Base-by-base conservation (phyloP, 192 early-diverging fungal genomes). In the Coemansia sp. region DNA sequence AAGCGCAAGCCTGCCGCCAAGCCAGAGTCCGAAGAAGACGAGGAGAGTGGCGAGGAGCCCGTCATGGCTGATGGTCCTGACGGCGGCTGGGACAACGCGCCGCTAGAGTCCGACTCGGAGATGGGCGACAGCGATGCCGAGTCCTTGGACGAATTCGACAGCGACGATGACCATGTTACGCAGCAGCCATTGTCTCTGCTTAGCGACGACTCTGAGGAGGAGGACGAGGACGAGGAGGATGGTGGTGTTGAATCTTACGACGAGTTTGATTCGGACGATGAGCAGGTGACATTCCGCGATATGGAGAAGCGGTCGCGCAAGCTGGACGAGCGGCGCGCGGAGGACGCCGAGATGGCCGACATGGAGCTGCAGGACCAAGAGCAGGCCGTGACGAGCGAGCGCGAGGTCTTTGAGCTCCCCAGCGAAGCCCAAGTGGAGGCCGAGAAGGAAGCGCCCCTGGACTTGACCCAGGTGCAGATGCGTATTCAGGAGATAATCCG, bases 401-500 rank as follows among this genome's bases (percentile, higher is more conserved):
- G 74, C 59, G 73, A 69, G 50, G 34, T 73, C 6, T 77, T 84
- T 36, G 34, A 79, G 45, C 82, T 92, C 25, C 88, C 94, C 7
- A 86, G 89, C 25, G 83, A 61, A 3, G 89, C 82, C 21, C 83
- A 91, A 13, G 86, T 91, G 26, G 86, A 83, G 61, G 87, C 89
- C 57, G 85, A 88, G 12, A 81, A 86, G 39, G 83, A 85, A n/a
- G 62, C 74, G 34, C 83, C 85, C 42, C 84, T 85, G 38, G 92
- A 97, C 70, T 69, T 95, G 50, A 65, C 85, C 20, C 72, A 91
- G 20, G 88, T 97, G 47, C 88, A 92, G 43, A 87, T 88, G 41
- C 91, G 95, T 18, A 96, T 99, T 59, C 88, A 93, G 69, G 96
- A 99, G 58, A 89, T 95, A 45, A 86, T 95, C 50, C 88, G 89